phyloP scores from a whole-genome alignment of 73 alveolate species.

The Breviolum minutum region DNA sequence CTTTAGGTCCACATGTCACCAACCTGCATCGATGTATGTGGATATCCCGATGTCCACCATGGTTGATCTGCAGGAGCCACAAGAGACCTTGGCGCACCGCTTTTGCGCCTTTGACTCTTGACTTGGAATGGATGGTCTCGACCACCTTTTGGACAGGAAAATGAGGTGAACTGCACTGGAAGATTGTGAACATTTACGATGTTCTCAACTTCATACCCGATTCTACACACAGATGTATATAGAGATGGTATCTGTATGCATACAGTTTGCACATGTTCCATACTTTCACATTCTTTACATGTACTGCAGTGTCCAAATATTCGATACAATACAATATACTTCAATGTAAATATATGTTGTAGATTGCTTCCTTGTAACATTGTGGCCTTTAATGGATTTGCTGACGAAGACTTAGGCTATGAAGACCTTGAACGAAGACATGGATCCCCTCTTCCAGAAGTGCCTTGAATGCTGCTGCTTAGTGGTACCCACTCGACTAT shows the following conservation, averaged over 20 bases:
- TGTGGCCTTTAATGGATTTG: neutral
- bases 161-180: too few relatives aligned
- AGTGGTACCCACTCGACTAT: too few relatives aligned
- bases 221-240: neutral
- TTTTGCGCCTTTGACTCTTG: conserved; percentile 65
- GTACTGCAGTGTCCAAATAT: too few relatives aligned
- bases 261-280: neutral
- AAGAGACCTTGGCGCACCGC: conserved; percentile 76
- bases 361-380: neutral
- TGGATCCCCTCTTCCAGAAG: conserved; percentile 88
- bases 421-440: conserved; percentile 86
- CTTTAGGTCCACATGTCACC: too few relatives aligned
- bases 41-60: too few relatives aligned
- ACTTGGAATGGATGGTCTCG: neutral
- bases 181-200: too few relatives aligned
- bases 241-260: neutral
- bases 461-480: neutral
- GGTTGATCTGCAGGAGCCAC: conserved; percentile 18
- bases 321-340: too few relatives aligned
- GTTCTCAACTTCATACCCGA: neutral
- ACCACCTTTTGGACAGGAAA: too few relatives aligned
- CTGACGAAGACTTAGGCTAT: conserved; percentile 32
- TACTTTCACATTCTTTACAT: too few relatives aligned
- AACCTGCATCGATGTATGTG: too few relatives aligned
- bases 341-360: too few relatives aligned